Conservation (phyloP, 345 rosid species). For the Clausena lansium region DNA sequence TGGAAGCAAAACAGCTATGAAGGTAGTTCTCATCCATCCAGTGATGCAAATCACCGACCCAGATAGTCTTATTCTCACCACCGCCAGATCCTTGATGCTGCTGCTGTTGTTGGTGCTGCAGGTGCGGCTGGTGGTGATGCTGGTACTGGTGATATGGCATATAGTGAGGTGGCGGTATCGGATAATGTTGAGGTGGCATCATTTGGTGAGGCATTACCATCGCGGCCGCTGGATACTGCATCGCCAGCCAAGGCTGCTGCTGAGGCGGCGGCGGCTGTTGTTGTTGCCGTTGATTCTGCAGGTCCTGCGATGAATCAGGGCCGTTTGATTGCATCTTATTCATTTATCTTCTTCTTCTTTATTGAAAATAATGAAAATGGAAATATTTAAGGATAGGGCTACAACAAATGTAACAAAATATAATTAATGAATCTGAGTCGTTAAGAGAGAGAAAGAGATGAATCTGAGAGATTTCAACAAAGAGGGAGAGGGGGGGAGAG, state of each 20-base stretch:
- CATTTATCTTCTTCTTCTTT: not conserved
- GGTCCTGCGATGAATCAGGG: conserved; percentile 32
- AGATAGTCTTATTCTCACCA: conserved; percentile 72
- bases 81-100: conserved; percentile 43
- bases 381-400: not conserved
- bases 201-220: conserved; percentile 88
- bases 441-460: not conserved
- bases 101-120: conserved; percentile 31
- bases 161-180: conserved; percentile 57
- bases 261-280: conserved; percentile 29
- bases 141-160: conserved; percentile 48
- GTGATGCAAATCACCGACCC: conserved; percentile 96
- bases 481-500: not conserved
- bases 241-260: conserved; percentile 59
- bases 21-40: conserved; percentile 98
- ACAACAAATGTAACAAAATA: conserved; percentile 6
- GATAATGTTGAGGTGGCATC: conserved; percentile 66
- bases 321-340: conserved; percentile 56
- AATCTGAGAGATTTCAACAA: conserved; percentile 7
- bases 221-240: conserved; percentile 79
- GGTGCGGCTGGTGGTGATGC: conserved; percentile 31
- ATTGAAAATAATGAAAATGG: not conserved
- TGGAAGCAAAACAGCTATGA: conserved; percentile 63
- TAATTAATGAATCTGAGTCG: conserved; percentile 18
- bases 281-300: conserved; percentile 28